Base-by-base conservation (phyloP, 176 grass and related monocot species). In the Oropetium thomaeum region DNA sequence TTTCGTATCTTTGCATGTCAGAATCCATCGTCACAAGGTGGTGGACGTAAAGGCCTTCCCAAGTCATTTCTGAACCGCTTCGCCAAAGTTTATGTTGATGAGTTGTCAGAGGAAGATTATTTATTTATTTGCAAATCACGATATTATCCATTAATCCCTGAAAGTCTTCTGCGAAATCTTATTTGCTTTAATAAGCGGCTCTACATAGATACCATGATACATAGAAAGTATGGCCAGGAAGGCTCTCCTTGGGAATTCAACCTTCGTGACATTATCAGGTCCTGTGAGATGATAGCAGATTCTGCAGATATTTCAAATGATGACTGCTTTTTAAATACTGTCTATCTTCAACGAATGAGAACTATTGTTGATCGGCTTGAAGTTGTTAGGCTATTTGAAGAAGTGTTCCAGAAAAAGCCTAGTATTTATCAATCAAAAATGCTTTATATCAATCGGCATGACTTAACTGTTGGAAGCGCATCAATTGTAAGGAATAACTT, bases 221-320 rank as follows among this genome's bases (percentile, higher is more conserved):
- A 78, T 48, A 79, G 81, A 53, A 97, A 97, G 33, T 97, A 91
- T 83, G 94, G 94, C 19, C 90, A 91, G 76, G 83, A 89, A 79
- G 94, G 94, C 44, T 91, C 88, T 75, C 94, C 94, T 40, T 97
- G 94, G 94, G 94, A 97, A 81, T 97, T 97, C 81, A 97, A 97
- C 82, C 88, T 97, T 27, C 94, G 94, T 87, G 94, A 97, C 81
- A 92, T 97, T 69, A 83, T 89, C 53, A 85, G 94, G 61, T 93
- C 94, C 26, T 97, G 94, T 78, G 44, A 91, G 51, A 93, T 97
- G 70, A 91, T 93, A 62, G 59, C 76, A 89, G 73, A 30, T 80
- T 81, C 83, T 30, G 52, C 23, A 72, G 78, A 81, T 52, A 63
- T 73, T 76, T 79, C 69, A 39, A 85, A 74, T 39, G 75, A 77